These are phyloP conservation scores for Rhodotorula graminis DNA, from an alignment of 768 basidiomycete species.

Conservation along the genomic window DNA sequence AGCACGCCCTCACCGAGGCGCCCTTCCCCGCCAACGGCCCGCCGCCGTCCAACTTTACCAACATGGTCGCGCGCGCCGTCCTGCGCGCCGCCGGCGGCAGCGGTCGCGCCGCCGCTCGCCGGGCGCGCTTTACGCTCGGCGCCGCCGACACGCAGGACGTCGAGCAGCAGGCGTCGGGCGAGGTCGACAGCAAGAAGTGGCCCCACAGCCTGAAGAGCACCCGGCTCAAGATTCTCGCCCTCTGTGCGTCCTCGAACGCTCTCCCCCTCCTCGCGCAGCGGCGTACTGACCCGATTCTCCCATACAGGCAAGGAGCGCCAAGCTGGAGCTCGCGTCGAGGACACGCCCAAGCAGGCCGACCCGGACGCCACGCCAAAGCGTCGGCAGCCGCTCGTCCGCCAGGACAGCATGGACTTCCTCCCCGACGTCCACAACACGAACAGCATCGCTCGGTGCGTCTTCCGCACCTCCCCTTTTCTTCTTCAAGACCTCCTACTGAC, in stretches of 20 bases:
- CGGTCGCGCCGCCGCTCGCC: not conserved
- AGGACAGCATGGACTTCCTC: constrained; percentile 35
- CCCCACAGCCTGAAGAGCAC: constrained; percentile 24
- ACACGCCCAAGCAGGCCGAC: constrained; percentile 20
- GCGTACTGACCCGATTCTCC: too few relatives aligned
- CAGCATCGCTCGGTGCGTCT: constrained; percentile 24
- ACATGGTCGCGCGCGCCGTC: constrained; percentile 31
- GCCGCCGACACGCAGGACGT: not conserved
- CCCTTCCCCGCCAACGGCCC: constrained; percentile 20
- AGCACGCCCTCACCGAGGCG: constrained; percentile 17
- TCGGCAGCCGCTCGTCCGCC: constrained; percentile 18
- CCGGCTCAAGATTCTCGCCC: constrained; percentile 21
- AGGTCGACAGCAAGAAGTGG: constrained; percentile 3
- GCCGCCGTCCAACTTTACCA: constrained; percentile 32
- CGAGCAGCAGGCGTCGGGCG: not conserved
- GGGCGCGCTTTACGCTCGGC: not conserved
- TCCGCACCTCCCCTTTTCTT: not conserved
- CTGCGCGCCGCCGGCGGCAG: not conserved
- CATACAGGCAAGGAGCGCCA: constrained; percentile 20
- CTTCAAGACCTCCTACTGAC: fast-evolving
- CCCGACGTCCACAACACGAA: constrained; percentile 15
- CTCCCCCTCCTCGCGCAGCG: not conserved
- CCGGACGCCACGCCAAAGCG: constrained; percentile 29
- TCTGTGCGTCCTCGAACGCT: constrained; percentile 11
- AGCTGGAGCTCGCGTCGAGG: constrained; percentile 3